Evolutionary conservation across 495 filamentous ascomycete genomes (phyloP), one percentile per base, ranked within the genome.

Genomic region (Astrocystis sublimbata): DNA sequence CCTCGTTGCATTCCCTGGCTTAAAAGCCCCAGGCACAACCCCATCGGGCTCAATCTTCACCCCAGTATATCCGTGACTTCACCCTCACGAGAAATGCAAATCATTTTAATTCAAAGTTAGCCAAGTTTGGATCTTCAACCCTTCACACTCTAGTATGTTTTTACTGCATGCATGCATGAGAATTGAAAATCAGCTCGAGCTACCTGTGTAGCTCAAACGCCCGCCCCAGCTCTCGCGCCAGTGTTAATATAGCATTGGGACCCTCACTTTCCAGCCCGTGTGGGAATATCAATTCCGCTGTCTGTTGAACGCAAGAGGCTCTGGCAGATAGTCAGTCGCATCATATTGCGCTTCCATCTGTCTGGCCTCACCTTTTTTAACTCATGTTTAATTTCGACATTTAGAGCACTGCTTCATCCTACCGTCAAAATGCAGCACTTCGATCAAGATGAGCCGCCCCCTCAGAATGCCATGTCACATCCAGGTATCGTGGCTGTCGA

Each of bases 401-500:
- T 28, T 19, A 4, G 57, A 33, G 2, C 46, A 42, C 19, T 21
- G 8, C 35, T 52, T 36, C 35, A 36, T 55, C 30, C 30, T 7
- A 17, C 28, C 36, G 38, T 60, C 57, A 63, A 63, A 58, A 68
- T 70, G 70, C 63, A 65, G 33, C 61, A 61, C 23, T n/a, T 58
- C 47, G 60, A 67, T 26, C 60, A 40, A 13, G 28, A 49, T 15
- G 55, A 46, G 38, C 63, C 70, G 33, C 61, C 64, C 60, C 65
- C 71, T 43, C 79, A 71, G 46, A 75, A 62, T n/a, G n/a, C n/a
- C 56, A 73, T 77, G 23, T 73, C 69, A 26, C 79, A 76, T 55
- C 73, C 76, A 53, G 80, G 82, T 49, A 78, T 86, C 17, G 76
- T 83, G 67, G 81, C 86, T 64, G 80, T 79, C 62, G 89, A 96